Evolutionary conservation across 2,329 filamentous ascomycete species (phyloP).

Genomic region (Pleurostoma richardsiae): DNA sequence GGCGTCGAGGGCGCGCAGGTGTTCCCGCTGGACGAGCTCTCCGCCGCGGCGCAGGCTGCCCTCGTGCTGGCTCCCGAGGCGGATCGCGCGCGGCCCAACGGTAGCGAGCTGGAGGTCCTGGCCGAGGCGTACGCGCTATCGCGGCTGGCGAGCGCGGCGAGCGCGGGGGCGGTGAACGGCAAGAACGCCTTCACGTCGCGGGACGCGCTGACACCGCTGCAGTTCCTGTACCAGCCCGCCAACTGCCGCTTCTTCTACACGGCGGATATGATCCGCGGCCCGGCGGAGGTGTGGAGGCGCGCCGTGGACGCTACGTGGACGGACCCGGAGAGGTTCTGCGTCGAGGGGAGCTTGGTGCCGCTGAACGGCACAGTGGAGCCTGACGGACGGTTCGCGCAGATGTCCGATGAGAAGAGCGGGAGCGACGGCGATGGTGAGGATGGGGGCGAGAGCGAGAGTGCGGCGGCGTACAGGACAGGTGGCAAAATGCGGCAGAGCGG

Average conservation of each 20-base stretch:
- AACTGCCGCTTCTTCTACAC: slow-evolving; percentile 45
- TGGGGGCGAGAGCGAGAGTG: too few species aligned
- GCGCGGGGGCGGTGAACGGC: slow-evolving; percentile 23
- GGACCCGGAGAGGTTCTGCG: slow-evolving; percentile 22
- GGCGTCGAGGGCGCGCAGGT: slow-evolving; percentile 41
- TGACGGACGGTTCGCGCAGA: not conserved
- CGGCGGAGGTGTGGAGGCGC: slow-evolving; percentile 33
- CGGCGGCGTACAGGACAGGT: too few species aligned
- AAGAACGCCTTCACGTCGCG: slow-evolving; percentile 26
- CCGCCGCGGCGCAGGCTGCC: slow-evolving; percentile 16
- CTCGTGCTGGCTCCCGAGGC: slow-evolving; percentile 15
- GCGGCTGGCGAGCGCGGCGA: slow-evolving; percentile 15
- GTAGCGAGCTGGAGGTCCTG: slow-evolving; percentile 19
- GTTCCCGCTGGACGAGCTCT: slow-evolving; percentile 22
- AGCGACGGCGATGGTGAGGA: too few species aligned
- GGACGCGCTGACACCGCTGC: slow-evolving; percentile 30
- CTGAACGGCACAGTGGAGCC: slow-evolving; percentile 8
- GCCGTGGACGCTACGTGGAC: slow-evolving; percentile 29
- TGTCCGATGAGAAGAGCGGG: not conserved
- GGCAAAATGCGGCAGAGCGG: too few species aligned
- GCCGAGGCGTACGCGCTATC: slow-evolving; percentile 25
- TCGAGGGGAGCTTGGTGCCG: slow-evolving; percentile 20
- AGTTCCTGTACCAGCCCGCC: slow-evolving; percentile 38
- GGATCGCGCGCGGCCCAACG: slow-evolving; percentile 9
- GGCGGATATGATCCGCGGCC: slow-evolving; percentile 30